Conservation (phyloP, 306 rosid genomes). For the Adenanthera pavonina region DNA sequence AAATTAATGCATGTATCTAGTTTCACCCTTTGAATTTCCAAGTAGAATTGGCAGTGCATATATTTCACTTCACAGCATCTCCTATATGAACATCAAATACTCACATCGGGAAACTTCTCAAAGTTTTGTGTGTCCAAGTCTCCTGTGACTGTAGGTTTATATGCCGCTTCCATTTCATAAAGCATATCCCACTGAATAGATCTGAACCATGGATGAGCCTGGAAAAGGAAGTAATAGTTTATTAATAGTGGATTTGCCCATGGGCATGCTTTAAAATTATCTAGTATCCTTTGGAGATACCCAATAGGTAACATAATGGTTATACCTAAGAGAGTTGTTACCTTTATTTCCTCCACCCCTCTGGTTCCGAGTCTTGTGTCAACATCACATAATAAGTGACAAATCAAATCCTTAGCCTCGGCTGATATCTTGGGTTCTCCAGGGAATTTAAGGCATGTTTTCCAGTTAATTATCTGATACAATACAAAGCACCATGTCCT, state of each 20-base stretch:
- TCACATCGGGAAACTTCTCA: conserved; percentile 96
- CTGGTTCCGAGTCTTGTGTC: conserved; percentile 88
- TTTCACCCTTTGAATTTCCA: neutral
- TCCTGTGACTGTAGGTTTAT: conserved; percentile 82
- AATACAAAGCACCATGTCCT: conserved; percentile 35
- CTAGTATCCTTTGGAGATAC: conserved; percentile 13
- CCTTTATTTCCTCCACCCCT: conserved; percentile 97
- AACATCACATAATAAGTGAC: conserved; percentile 88
- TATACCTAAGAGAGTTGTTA: conserved; percentile 45
- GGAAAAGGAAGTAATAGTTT: conserved; percentile 41
- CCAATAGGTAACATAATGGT: conserved; percentile 10
- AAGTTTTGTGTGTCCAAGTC: conserved; percentile 97
- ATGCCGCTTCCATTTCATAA: conserved; percentile 92
- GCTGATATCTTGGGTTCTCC: conserved; percentile 89
- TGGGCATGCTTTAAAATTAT: conserved; percentile 13
- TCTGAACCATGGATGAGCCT: conserved; percentile 98
- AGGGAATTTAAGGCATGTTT: conserved; percentile 90
- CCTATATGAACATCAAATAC: conserved; percentile 41
- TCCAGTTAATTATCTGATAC: conserved; percentile 94
- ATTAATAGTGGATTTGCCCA: conserved; percentile 14
- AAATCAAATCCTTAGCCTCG: conserved; percentile 85
- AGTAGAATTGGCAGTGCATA: neutral
- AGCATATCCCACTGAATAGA: conserved; percentile 88
- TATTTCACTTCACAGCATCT: conserved; percentile 25
- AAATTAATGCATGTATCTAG: conserved; percentile 13